Percentiles rank a stretch among this genome's conserved stretches.
Evolutionary conservation across 192 early-diverging fungal species (phyloP).

Genomic region (Coemansia sp.): DNA sequence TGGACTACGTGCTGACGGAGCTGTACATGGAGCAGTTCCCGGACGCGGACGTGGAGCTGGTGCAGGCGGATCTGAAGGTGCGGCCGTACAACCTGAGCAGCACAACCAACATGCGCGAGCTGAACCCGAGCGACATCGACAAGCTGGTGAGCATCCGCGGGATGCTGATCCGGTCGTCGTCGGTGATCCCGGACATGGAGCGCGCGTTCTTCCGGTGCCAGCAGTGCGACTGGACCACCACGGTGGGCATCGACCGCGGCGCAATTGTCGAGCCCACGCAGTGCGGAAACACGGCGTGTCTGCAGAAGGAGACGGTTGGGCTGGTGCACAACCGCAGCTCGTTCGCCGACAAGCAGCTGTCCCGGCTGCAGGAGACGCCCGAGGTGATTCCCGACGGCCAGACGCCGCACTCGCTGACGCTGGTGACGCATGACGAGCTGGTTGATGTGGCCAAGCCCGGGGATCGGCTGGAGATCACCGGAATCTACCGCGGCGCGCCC

Average conservation of each 20-base stretch:
- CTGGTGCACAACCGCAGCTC: constrained; percentile 93
- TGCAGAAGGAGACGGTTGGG: constrained; percentile 77
- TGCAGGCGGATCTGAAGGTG: constrained; percentile 63
- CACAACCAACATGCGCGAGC: constrained; percentile 87
- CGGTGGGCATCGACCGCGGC: constrained; percentile 83
- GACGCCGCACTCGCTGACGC: constrained; percentile 94
- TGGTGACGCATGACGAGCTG: constrained; percentile 91
- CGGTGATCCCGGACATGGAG: constrained; percentile 94
- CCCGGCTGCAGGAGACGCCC: constrained; percentile 93
- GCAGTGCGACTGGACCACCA: constrained; percentile 81
- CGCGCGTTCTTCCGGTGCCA: constrained; percentile 92
- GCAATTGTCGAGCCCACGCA: constrained; percentile 80
- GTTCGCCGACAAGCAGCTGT: constrained; percentile 93
- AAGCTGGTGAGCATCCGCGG: constrained; percentile 94
- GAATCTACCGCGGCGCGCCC: constrained; percentile 90
- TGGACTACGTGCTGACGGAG: constrained; percentile 86
- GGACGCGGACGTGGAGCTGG: constrained; percentile 58
- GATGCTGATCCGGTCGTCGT: constrained; percentile 86
- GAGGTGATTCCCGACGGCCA: constrained; percentile 93
- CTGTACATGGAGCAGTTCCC: constrained; percentile 69
- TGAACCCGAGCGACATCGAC: constrained; percentile 97
- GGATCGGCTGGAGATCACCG: constrained; percentile 92
- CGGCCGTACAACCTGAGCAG: constrained; percentile 84
- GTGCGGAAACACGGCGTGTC: constrained; percentile 80
- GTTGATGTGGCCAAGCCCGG: constrained; percentile 92